Evolutionary conservation across 1,284 basidiomycete genomes (phyloP), one percentile per base, ranked within the genome.

Genomic region (Cryptococcus sp.): DNA sequence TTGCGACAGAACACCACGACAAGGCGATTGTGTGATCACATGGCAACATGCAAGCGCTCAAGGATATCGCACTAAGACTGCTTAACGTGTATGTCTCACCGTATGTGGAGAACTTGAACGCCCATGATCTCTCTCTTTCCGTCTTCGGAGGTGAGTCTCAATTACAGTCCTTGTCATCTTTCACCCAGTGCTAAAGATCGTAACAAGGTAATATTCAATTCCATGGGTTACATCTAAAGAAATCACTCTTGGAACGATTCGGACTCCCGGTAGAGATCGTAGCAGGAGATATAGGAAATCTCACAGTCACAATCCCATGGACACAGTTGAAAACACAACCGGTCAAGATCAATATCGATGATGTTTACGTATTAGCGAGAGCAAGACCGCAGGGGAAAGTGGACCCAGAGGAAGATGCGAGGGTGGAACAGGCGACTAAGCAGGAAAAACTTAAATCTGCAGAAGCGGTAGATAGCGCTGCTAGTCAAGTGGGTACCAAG

Each of bases 81-180:
- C 89, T 94, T 79, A 96, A 96, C 76, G 85, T 89, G 65, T 88
- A 96, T 62, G 85, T 97, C 50, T 90, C 91, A 45, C 89, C 91
- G 1, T 98, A 98, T 82, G 89, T 98, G 61, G 93, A 96, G 79
- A 96, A 97, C 68, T 80, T 99, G 73, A 93, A 98, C 76, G 85
- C 93, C 66, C 88, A 89, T 69, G 91, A 96, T 77, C 87, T 98
- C 49, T 94, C 93, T 68, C 88, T 96, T 79, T 94, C 93, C 34
- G 90, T 98, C 63, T 90, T 86, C 68, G 88, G 90, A 81, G 95
- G 94, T 84, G 67, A 76, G 73, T 37, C 14, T 15, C 10, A n/a
- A 41, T 10, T n/a, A n/a, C 38, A 41, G 38, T 10, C 10, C n/a
- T 10, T 41, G 10, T 10, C 38, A 41, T 41, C n/a, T 10, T n/a